Conservation (phyloP, 1,284 basidiomycete species). For the Ganoderma boninense region DNA sequence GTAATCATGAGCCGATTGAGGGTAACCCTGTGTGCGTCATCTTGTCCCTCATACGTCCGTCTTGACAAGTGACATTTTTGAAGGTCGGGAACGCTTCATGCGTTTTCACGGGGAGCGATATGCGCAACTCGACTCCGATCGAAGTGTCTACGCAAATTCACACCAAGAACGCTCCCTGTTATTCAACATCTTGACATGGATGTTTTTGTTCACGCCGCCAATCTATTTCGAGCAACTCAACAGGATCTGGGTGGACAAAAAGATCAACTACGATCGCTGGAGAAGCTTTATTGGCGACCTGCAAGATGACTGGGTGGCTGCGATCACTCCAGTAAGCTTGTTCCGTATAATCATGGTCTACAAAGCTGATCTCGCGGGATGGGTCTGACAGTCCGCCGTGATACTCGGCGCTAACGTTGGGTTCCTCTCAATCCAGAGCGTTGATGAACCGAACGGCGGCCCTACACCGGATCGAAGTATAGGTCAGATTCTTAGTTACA, state of each 20-base stretch:
- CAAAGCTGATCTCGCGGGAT: neutral
- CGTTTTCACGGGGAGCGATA: conserved; percentile 35
- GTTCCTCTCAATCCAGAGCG: conserved; percentile 48
- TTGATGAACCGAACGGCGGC: conserved; percentile 29
- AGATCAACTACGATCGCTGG: conserved; percentile 38
- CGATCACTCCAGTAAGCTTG: conserved; percentile 39
- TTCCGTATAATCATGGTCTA: neutral
- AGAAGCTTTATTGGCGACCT: conserved; percentile 33
- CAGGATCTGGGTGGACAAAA: conserved; percentile 36
- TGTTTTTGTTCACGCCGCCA: conserved; percentile 37
- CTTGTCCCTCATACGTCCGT: too few species aligned
- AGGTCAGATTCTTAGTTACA: conserved; percentile 40
- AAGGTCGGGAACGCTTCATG: conserved; percentile 28
- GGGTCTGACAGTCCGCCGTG: conserved; percentile 45
- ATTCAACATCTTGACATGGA: conserved; percentile 32
- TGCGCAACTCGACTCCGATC: conserved; percentile 34
- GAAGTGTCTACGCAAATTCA: conserved; percentile 22
- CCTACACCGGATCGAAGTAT: conserved; percentile 22
- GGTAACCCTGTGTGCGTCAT: neutral
- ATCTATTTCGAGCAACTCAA: conserved; percentile 36
- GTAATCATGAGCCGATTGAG: conserved; percentile 7
- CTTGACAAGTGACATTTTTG: neutral
- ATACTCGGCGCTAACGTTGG: conserved; percentile 51
- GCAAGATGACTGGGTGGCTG: conserved; percentile 38
- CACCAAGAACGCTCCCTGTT: conserved; percentile 19